Evolutionary conservation across 257 asterid species (phyloP).

Genomic region (Fraxinus excelsior): DNA sequence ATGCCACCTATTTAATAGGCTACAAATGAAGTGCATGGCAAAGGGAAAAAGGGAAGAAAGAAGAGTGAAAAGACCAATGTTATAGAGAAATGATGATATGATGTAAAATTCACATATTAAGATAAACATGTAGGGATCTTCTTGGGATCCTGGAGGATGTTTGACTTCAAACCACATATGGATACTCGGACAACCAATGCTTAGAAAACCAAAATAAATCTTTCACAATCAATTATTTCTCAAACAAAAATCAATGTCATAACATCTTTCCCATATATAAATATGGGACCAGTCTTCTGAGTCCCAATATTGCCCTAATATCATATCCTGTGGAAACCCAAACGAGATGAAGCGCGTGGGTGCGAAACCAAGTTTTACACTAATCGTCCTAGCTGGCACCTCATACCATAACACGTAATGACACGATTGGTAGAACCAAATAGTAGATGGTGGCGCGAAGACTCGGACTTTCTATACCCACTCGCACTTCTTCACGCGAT

Average conservation of each 20-base stretch:
- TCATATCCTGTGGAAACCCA: background rate
- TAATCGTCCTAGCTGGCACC: conserved; percentile 18
- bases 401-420: background rate
- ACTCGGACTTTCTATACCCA: conserved; percentile 14
- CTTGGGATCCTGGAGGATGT: background rate
- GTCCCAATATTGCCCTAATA: background rate
- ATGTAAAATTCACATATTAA: background rate
- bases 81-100: background rate
- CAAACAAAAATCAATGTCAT: background rate
- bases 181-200: background rate
- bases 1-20: background rate
- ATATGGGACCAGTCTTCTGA: background rate
- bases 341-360: background rate
- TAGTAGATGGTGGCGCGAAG: conserved; percentile 43
- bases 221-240: background rate
- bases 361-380: background rate
- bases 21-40: background rate
- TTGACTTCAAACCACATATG: background rate
- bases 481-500: conserved; percentile 33
- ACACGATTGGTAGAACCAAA: conserved; percentile 28
- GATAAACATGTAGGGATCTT: background rate
- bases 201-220: background rate
- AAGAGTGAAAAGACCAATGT: background rate
- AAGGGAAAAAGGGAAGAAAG: background rate
- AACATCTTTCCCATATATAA: background rate